Evolutionary conservation across 208 protist genomes (phyloP), one percentile per base, ranked within the genome.

Genomic region (Leishmania guyanensis): DNA sequence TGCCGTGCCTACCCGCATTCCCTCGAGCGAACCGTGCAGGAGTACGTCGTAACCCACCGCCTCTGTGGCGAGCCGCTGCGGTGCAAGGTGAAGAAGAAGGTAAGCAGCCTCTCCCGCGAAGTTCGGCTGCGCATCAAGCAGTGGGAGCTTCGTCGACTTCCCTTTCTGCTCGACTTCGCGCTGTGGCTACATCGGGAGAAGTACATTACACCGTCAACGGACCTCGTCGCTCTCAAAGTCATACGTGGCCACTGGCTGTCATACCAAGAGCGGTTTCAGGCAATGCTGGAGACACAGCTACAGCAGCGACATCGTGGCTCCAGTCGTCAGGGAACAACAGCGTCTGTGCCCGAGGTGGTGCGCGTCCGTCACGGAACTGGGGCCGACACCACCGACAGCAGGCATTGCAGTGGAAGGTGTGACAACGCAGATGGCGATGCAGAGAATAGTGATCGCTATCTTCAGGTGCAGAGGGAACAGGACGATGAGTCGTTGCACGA

Each of bases 1-100:
- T 89, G 90, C 71, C 89, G 84, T 43, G 87, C 81, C 76, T 88
- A 91, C 53, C 77, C 89, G 29, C 87, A 92, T 78, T 79, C 77
- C 9, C 77, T 96, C 65, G 91, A 97, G 90, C 88, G 92, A 6
- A 83, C 82, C 1, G 89, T 90, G 60, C 92, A 94, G 81, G 92
- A 97, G 82, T 86, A 87, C 66, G 92, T 97, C 78, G 86, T 93
- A 16, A 94, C 87, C 3, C 89, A 93, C 72, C 83, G 88, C 39
- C 78, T 97, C 16, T 83, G 77, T 71, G 92, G 92, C 66, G 60
- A 76, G 12, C 65, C 77, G 29, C 77, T 96, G 72, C 82, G 77
- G 22, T 81, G 51, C 46, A 87, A 91, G 77, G 68, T 95, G 62
- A 79, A 86, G 75, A 94, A 93, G 71, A 95, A 93, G 73, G 75